A percentile compares a stretch with the other conserved stretches of the same genome.
Conservation (phyloP, 805 yeast species). For the Metschnikowia drakensbergensis region DNA sequence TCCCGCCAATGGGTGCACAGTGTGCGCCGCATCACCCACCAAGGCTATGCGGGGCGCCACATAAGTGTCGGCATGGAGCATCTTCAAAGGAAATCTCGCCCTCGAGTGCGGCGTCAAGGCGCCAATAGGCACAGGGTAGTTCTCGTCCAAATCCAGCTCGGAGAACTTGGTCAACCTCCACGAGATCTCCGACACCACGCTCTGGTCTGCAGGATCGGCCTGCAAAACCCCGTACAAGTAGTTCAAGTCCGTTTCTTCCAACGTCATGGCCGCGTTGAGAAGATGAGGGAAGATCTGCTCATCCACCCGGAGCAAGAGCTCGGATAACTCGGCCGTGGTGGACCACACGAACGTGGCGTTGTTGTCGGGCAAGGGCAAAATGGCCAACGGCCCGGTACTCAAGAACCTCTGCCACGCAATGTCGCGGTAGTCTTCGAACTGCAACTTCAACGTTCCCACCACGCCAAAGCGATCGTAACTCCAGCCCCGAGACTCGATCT, state of each 20-base stretch:
- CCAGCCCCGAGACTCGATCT: conserved; percentile 90
- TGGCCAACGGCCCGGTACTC: conserved; percentile 88
- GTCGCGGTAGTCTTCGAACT: conserved; percentile 62
- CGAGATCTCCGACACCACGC: conserved; percentile 61
- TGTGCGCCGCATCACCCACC: conserved; percentile 98
- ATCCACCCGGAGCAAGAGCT: conserved; percentile 53
- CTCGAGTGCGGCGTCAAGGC: conserved; percentile 60
- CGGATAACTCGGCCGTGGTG: conserved; percentile 70
- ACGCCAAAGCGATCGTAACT: conserved; percentile 81
- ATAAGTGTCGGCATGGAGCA: conserved; percentile 89
- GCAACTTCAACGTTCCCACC: conserved; percentile 82
- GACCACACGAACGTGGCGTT: conserved; percentile 95
- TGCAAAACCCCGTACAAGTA: conserved; percentile 51
- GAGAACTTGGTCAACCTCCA: conserved; percentile 57
- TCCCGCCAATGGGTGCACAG: conserved; percentile 96
- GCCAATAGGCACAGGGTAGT: conserved; percentile 63
- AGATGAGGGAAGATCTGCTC: conserved; percentile 62
- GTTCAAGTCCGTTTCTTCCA: conserved; percentile 71
- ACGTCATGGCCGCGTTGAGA: conserved; percentile 83
- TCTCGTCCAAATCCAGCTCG: conserved; percentile 49
- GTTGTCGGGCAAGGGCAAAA: conserved; percentile 82
- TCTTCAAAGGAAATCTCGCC: conserved; percentile 82
- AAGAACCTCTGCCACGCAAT: conserved; percentile 94
- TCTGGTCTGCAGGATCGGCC: conserved; percentile 40
- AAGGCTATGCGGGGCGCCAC: conserved; percentile 80